Evolutionary conservation across 768 basidiomycete genomes (phyloP), one percentile per base, ranked within the genome.

Genomic region (Lactarius pseudohatsudake): DNA sequence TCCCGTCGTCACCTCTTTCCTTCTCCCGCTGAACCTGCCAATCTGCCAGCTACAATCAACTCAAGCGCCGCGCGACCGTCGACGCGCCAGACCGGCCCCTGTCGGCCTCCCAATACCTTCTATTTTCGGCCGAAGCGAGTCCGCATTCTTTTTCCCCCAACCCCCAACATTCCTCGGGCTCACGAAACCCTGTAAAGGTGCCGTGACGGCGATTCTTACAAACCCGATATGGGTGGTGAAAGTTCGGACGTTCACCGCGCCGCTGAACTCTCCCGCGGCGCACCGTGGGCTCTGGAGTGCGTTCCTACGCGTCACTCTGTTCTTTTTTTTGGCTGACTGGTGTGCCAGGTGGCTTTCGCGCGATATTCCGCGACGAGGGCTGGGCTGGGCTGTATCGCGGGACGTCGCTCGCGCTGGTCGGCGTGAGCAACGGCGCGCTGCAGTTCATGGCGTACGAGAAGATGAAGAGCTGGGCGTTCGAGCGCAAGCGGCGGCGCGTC

Each of bases 221-320:
- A 98, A 99, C 76, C 97, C 96, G 0, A 86, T 98, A 71, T 98
- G 97, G 96, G 91, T 98, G 16, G 91, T 98, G 63, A 92, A 96
- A 79, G 96, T 97, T 10, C 87, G 97, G 66, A 95, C 98, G 88
- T 99, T 97, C 74, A 94, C 95, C 1, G 90, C 94, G 1, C 79
- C 79, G 11, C 76, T 84, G 34, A 82, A 84, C 63, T 85, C 88
- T 50, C 86, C 90, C 10, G 79, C 75, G 3, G 87, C 94, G 1
- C 98, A 98, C 76, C 85, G 86, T 20, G 87, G 89, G 10, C 80
- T 95, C 64, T 89, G 85, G 85, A 80, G 94, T 94, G 67, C 66
- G 88, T 34, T 9, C 34, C 34, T 9, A 26, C 26, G 1, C 32
- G 32, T 34, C 32, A 9, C 9, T 73, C 43, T 22, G 9, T n/a